Conservation (phyloP, 805 yeast species). For the Nakazawaea ambrosiae region DNA sequence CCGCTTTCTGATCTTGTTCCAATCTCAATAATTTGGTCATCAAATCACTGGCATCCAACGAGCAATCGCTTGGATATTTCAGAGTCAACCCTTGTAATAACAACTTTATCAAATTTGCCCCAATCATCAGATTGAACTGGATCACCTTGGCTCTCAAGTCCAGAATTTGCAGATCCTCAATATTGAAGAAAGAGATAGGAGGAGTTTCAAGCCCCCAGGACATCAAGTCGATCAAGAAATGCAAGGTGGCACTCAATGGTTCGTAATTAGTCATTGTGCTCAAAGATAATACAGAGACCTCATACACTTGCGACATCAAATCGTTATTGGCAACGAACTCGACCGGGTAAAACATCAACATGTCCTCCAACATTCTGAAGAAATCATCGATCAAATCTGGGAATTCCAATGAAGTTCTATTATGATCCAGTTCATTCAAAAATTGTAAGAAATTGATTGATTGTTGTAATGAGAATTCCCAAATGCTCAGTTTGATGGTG, state of each 20-base stretch:
- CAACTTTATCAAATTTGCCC: slow-evolving; percentile 46
- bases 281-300: slow-evolving; percentile 51
- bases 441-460: slow-evolving; percentile 47
- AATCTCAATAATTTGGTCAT: slow-evolving; percentile 55
- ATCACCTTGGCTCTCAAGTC: slow-evolving; percentile 42
- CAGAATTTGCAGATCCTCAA: slow-evolving; percentile 1
- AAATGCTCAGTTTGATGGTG: slow-evolving; percentile 53
- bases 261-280: slow-evolving; percentile 56
- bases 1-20: slow-evolving; percentile 35
- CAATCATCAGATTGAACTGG: slow-evolving; percentile 43
- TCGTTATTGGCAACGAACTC: slow-evolving; percentile 39
- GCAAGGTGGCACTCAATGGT: slow-evolving; percentile 62
- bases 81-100: slow-evolving; percentile 63
- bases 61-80: slow-evolving; percentile 63
- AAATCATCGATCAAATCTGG: slow-evolving; percentile 84
- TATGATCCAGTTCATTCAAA: slow-evolving; percentile 18
- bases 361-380: slow-evolving; percentile 71
- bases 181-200: slow-evolving; percentile 60
- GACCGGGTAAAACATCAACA: slow-evolving; percentile 67
- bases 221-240: slow-evolving; percentile 72
- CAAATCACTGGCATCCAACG: slow-evolving; percentile 69
- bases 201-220: slow-evolving; percentile 82
- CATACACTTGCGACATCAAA: slow-evolving; percentile 44
- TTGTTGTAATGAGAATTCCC: slow-evolving; percentile 70
- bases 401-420: slow-evolving; percentile 22